Evolutionary conservation across 164 flowering plant genomes (phyloP).

Genomic region (Nymphaea thermarum): DNA sequence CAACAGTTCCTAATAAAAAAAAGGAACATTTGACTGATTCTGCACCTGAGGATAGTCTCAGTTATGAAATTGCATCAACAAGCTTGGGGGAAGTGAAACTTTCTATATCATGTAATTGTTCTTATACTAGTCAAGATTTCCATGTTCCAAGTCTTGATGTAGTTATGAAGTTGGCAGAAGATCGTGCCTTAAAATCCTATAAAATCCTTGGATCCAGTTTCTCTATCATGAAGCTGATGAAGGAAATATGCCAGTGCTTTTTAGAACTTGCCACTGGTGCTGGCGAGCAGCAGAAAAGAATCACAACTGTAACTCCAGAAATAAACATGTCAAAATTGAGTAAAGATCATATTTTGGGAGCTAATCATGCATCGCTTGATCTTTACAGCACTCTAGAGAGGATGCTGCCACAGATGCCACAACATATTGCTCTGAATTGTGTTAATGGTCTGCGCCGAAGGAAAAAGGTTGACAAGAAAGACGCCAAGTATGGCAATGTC

Average conservation of each 20-base stretch:
- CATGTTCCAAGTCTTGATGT: constrained; percentile 21
- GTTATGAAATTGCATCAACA: constrained; percentile 38
- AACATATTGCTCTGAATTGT: constrained; percentile 6
- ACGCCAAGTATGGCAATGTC: constrained; percentile 2
- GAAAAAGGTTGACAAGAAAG: constrained; percentile 1
- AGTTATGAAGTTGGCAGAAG: constrained; percentile 29
- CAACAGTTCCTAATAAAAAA: constrained; percentile 2
- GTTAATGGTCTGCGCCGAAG: constrained; percentile 1
- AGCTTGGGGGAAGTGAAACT: constrained; percentile 34
- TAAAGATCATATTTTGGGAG: no score
- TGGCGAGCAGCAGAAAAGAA: no score
- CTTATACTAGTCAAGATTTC: constrained; percentile 13
- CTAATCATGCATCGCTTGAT: no score
- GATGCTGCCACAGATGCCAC: neutral
- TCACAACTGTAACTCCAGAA: no score
- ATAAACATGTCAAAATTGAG: no score
- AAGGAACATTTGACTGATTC: constrained; percentile 12
- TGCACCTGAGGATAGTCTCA: constrained; percentile 6
- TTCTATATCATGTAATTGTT: constrained; percentile 20
- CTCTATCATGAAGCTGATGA: constrained; percentile 23
- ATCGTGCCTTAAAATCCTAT: constrained; percentile 21
- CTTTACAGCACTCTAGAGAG: neutral
- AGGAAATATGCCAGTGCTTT: no score
- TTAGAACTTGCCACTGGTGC: no score
- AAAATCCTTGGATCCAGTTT: constrained; percentile 18